Evolutionary conservation across 768 basidiomycete genomes (phyloP).

Genomic region (Pleurotus ostreatus): DNA sequence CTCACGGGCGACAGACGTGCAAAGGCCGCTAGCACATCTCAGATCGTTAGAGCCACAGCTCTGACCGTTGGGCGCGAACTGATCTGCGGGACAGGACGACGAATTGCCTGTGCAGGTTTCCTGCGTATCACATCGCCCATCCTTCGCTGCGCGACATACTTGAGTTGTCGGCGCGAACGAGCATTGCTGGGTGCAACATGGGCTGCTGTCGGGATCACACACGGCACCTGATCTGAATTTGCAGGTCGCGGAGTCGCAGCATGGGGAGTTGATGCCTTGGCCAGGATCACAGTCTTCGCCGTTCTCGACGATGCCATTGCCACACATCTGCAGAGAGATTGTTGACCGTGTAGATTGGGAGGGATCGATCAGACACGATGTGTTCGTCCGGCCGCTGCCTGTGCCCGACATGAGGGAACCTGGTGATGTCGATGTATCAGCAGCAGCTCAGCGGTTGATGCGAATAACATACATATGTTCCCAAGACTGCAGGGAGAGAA

Average conservation of each 20-base stretch:
- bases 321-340: slow-evolving; percentile 70
- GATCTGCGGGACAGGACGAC: slow-evolving; percentile 66
- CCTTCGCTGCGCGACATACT: slow-evolving; percentile 68
- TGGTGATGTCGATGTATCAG: slow-evolving; percentile 18
- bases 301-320: slow-evolving; percentile 76
- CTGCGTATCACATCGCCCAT: slow-evolving; percentile 61
- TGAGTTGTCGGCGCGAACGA: slow-evolving; percentile 62
- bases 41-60: slow-evolving; percentile 62
- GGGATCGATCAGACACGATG: slow-evolving; percentile 66
- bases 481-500: slow-evolving; percentile 83
- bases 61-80: slow-evolving; percentile 58
- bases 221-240: slow-evolving; percentile 68
- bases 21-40: slow-evolving; percentile 73
- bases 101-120: slow-evolving; percentile 78
- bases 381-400: slow-evolving; percentile 43
- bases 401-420: slow-evolving; percentile 61
- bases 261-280: slow-evolving; percentile 48
- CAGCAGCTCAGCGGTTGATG: slow-evolving; percentile 3
- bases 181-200: slow-evolving; percentile 73
- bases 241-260: slow-evolving; percentile 74
- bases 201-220: slow-evolving; percentile 73
- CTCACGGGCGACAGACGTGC: slow-evolving; percentile 70
- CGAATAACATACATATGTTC: slow-evolving; percentile 61
- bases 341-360: slow-evolving; percentile 32
- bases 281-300: slow-evolving; percentile 92